Evolutionary conservation across 768 basidiomycete species (phyloP).

Genomic region (Suillus ampliporus): DNA sequence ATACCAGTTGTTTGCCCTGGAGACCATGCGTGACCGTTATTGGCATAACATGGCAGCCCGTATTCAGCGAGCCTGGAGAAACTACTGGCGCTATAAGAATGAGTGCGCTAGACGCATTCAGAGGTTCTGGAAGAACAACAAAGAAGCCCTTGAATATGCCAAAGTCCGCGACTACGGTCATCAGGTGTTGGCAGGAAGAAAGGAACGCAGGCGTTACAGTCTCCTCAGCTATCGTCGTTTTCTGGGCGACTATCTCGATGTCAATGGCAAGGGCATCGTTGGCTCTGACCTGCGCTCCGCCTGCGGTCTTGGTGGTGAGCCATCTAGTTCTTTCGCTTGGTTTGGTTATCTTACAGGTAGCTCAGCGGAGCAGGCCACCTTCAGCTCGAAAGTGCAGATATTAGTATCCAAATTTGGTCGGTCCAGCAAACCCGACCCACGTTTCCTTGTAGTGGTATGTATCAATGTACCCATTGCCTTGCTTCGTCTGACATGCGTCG

Average conservation of each 20-base stretch:
- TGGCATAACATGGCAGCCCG: constrained; percentile 99
- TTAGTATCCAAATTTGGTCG: constrained; percentile 85
- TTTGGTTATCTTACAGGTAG: constrained; percentile 3
- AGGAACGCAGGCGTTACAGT: constrained; percentile 93
- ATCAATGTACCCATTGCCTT: neutral
- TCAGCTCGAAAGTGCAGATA: constrained; percentile 82
- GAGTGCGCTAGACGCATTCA: constrained; percentile 96
- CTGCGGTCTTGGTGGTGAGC: constrained; percentile 77
- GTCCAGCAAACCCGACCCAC: constrained; percentile 90
- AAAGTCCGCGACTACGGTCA: constrained; percentile 95
- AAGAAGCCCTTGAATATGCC: constrained; percentile 88
- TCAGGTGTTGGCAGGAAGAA: constrained; percentile 86
- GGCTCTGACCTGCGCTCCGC: constrained; percentile 76
- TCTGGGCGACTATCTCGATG: constrained; percentile 93
- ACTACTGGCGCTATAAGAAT: constrained; percentile 93
- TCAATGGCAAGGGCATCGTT: constrained; percentile 80
- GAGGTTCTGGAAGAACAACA: constrained; percentile 99
- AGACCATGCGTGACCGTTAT: constrained; percentile 98
- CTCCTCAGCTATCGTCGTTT: constrained; percentile 93
- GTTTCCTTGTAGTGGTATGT: constrained; percentile 88
- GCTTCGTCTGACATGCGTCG: neutral
- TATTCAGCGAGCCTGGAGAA: constrained; percentile 95
- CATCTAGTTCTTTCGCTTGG: neutral
- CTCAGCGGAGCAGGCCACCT: constrained; percentile 77
- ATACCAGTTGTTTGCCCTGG: constrained; percentile 89